These are phyloP conservation scores for Neonectria hederae DNA, from an alignment of 2,329 filamentous ascomycete species.

Conservation along the genomic window DNA sequence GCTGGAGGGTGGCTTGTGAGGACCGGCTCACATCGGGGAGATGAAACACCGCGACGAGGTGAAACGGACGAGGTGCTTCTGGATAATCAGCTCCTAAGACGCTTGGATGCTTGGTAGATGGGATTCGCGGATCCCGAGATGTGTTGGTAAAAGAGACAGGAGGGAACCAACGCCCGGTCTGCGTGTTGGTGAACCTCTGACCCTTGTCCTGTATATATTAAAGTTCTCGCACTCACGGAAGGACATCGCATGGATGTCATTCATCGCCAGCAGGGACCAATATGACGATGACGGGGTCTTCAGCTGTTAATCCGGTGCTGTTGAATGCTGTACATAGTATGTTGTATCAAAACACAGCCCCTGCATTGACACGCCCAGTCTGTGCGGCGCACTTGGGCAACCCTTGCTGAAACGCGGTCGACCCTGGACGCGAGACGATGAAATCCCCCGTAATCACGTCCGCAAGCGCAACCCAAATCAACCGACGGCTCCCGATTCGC, in stretches of 20 bases:
- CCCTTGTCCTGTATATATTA: background rate
- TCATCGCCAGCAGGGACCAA: background rate
- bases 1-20: background rate
- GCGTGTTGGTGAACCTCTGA: background rate
- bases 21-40: background rate
- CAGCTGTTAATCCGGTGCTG: background rate
- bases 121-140: background rate
- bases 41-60: conserved; percentile 8
- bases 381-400: conserved; percentile 6
- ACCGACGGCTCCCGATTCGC: conserved; percentile 18
- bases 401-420: conserved; percentile 10
- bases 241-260: background rate
- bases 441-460: conserved; percentile 15
- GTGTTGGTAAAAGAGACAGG: background rate
- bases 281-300: background rate
- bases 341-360: background rate
- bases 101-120: background rate
- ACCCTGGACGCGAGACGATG: conserved; percentile 14
- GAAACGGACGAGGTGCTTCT: conserved; percentile 14
- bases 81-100: background rate
- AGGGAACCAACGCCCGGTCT: background rate
- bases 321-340: background rate
- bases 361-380: conserved; percentile 2
- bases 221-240: background rate
- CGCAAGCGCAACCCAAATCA: conserved; percentile 7